phyloP scores from a whole-genome alignment of 306 rosid species.

The Hylodesmum podocarpum region DNA sequence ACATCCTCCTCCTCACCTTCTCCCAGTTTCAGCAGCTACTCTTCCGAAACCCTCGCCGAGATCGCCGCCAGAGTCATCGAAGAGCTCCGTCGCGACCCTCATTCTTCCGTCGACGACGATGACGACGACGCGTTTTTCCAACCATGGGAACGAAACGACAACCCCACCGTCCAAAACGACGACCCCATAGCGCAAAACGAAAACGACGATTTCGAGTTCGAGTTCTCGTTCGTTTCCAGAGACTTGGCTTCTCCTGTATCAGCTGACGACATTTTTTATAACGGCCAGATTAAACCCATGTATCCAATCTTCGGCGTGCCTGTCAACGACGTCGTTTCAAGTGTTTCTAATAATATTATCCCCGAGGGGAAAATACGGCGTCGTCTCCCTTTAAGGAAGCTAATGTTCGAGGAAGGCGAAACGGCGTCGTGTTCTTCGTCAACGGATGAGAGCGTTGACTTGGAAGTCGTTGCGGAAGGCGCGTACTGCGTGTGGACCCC shows the following conservation, averaged over 20 bases:
- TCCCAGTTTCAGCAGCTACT: slow-evolving; percentile 80
- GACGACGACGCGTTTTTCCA: slow-evolving; percentile 30
- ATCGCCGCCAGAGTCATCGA: slow-evolving; percentile 83
- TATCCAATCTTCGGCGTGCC: slow-evolving; percentile 63
- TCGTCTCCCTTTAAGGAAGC: slow-evolving; percentile 64
- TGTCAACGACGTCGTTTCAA: slow-evolving; percentile 11
- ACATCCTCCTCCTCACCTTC: slow-evolving; percentile 59
- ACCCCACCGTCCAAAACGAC: background rate
- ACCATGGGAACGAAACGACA: slow-evolving; percentile 27
- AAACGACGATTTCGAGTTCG: slow-evolving; percentile 50
- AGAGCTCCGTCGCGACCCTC: slow-evolving; percentile 50
- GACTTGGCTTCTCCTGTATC: slow-evolving; percentile 50
- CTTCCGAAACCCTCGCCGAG: slow-evolving; percentile 75
- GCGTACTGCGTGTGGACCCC: slow-evolving; percentile 78
- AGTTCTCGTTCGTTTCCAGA: slow-evolving; percentile 56
- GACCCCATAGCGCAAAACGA: background rate
- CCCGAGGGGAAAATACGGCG: slow-evolving; percentile 35
- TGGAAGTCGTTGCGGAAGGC: slow-evolving; percentile 45
- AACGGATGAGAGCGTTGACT: slow-evolving; percentile 56
- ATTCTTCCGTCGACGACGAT: slow-evolving; percentile 27
- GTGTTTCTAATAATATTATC: background rate
- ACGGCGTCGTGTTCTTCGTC: slow-evolving; percentile 55
- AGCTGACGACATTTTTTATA: slow-evolving; percentile 86
- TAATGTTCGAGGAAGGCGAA: slow-evolving; percentile 77
- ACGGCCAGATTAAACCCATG: slow-evolving; percentile 79